Base-by-base conservation (phyloP, 2,329 filamentous ascomycete species). In the Aspergillus fijiensis region DNA sequence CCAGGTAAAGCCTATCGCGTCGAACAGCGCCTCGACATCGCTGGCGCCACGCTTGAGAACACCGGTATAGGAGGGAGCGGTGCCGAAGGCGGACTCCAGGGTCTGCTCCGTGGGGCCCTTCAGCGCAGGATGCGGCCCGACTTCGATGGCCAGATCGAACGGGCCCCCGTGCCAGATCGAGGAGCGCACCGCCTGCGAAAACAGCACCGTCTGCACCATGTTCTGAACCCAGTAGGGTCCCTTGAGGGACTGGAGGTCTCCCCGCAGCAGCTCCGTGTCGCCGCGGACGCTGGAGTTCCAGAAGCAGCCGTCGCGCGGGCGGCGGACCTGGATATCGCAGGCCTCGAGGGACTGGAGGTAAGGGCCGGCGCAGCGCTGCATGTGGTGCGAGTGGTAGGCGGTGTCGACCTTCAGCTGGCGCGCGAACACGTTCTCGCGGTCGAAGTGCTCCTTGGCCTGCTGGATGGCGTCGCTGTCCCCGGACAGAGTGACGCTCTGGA, bases 351-450 rank as follows among this genome's bases (percentile, higher is more conserved):
- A 55, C 9, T 49, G 11, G 16, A 55, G 45, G 55, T 77, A 76
- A 5, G 63, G 52, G 4, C 58, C 62, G 0, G 69, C 66, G 47
- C 71, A 71, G 2, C 57, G 49, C 47, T 60, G 3, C 76, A 79
- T 79, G 51, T 80, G 76, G 29, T 70, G 69, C 0, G 75, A 77
- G 60, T 81, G 79, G 53, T 80, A 81, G 0, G 79, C 78, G 2
- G 63, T 72, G 27, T 77, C 74, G 4, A 80, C 76, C 33, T 71
- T 66, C 0, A 82, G 71, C 16, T 65, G 63, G 0, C 76, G 67
- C 2, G 69, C 71, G 59, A 81, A 80, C 2, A 71, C 66, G 2
- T 67, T 61, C 19, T 73, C 59, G 2, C 65, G 58, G 0, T 73
- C 61, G 0, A 80, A 58, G 1, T 68, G 57, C 0, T 66, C 51